These are phyloP conservation scores for Phytophthora pluvialis DNA, from an alignment of 352 stramenopile genomes.

Conservation along the genomic window DNA sequence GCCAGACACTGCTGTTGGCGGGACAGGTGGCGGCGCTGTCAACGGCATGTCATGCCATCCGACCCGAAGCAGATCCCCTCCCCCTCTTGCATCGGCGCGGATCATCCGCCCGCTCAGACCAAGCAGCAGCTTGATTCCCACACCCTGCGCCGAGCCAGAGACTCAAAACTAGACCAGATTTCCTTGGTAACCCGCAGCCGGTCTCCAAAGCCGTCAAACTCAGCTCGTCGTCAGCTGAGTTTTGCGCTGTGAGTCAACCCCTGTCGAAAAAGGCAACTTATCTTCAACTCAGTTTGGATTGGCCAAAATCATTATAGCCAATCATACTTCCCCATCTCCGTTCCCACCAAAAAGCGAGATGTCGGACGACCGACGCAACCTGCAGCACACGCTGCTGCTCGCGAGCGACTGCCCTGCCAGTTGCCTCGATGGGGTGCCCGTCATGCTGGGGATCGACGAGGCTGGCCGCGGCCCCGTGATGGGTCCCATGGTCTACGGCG, in stretches of 20 bases:
- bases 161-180: neutral
- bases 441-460: conserved; percentile 96
- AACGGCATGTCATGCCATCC: neutral
- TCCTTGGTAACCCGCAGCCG: no score
- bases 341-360: conserved; percentile 13
- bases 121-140: no score
- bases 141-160: no score
- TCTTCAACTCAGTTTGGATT: no score
- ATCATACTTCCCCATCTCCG: neutral
- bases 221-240: no score
- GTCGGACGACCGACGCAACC: conserved; percentile 27
- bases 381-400: conserved; percentile 65
- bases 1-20: no score
- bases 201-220: no score
- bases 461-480: conserved; percentile 94
- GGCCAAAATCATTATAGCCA: neutral
- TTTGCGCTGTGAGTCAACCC: no score
- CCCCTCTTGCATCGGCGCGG: no score
- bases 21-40: neutral
- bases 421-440: conserved; percentile 69
- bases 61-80: no score
- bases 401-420: conserved; percentile 62
- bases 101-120: no score
- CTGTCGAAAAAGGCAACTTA: no score
- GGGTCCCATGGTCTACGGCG: conserved; percentile 95